Conservation (phyloP, 805 yeast genomes). For the Kluyveromyces lactis region DNA sequence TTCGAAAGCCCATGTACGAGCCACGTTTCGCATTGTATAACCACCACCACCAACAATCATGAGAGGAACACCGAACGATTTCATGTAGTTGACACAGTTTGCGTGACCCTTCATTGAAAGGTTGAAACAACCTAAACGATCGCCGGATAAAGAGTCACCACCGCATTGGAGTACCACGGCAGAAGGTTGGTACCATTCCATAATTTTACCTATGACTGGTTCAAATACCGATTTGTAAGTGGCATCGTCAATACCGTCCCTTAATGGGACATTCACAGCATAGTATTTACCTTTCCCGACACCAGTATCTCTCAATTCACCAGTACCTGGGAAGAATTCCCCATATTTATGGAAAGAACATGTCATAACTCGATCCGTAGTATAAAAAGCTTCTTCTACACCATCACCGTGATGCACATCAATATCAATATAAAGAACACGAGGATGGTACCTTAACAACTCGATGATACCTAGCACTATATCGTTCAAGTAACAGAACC, state of each 20-base stretch:
- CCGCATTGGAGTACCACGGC: slow-evolving; percentile 98
- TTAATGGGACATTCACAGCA: slow-evolving; percentile 75
- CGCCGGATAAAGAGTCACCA: slow-evolving; percentile 94
- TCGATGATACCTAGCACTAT: slow-evolving; percentile 80
- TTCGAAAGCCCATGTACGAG: slow-evolving; percentile 92
- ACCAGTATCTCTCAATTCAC: slow-evolving; percentile 77
- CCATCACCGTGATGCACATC: slow-evolving; percentile 96
- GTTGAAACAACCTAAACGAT: slow-evolving; percentile 91
- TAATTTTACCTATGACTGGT: slow-evolving; percentile 69
- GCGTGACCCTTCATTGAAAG: slow-evolving; percentile 92
- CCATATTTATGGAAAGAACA: slow-evolving; percentile 89
- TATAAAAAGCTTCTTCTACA: slow-evolving; percentile 88
- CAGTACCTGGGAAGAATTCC: slow-evolving; percentile 91
- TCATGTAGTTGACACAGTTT: slow-evolving; percentile 84
- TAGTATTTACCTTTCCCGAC: slow-evolving; percentile 79
- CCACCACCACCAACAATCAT: slow-evolving; percentile 98
- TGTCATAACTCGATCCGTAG: slow-evolving; percentile 88
- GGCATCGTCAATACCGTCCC: slow-evolving; percentile 91
- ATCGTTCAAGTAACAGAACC: slow-evolving; percentile 86
- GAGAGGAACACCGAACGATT: slow-evolving; percentile 78
- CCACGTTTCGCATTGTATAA: slow-evolving; percentile 94
- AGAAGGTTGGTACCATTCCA: slow-evolving; percentile 88
- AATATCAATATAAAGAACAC: slow-evolving; percentile 81
- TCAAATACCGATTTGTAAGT: slow-evolving; percentile 73
- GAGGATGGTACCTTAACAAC: slow-evolving; percentile 70